These are phyloP conservation scores for Graphilbum fragrans DNA, from an alignment of 2,329 filamentous ascomycete genomes.

Conservation along the genomic window DNA sequence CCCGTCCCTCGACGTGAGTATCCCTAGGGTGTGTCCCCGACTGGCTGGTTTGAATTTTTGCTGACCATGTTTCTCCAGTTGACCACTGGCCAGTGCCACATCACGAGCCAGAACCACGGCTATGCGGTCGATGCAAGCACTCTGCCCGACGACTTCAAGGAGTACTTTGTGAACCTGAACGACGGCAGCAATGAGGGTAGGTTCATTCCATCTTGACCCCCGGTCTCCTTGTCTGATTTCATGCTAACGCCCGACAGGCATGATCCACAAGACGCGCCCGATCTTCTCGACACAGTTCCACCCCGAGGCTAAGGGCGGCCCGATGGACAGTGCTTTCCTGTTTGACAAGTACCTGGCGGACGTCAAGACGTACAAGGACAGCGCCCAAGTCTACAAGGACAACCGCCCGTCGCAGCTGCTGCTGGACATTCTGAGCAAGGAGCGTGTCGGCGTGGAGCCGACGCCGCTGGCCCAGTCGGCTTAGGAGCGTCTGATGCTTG, in stretches of 20 bases:
- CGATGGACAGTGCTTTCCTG: conserved; percentile 87
- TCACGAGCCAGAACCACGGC: conserved; percentile 96
- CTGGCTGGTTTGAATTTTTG: neutral
- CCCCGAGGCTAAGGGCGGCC: conserved; percentile 93
- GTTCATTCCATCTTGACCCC: conserved; percentile 7
- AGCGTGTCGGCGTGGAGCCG: conserved; percentile 82
- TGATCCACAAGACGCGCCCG: conserved; percentile 90
- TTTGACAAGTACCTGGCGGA: conserved; percentile 95
- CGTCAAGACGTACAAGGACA: conserved; percentile 79
- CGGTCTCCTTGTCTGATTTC: neutral
- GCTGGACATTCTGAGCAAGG: conserved; percentile 83
- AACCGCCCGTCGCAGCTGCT: conserved; percentile 80
- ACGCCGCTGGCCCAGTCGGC: conserved; percentile 37
- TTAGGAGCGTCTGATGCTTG: neutral
- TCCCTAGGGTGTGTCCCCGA: no score
- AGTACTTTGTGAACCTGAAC: conserved; percentile 97
- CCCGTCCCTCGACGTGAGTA: conserved; percentile 60
- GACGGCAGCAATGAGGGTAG: conserved; percentile 88
- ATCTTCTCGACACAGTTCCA: conserved; percentile 99
- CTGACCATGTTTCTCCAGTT: conserved; percentile 28
- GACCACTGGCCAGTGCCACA: conserved; percentile 94
- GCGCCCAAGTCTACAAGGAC: conserved; percentile 67
- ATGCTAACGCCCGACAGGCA: conserved; percentile 31
- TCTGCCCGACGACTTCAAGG: conserved; percentile 78
- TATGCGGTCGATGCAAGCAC: conserved; percentile 86